Percentiles rank a stretch among this genome's conserved stretches.
Conservation (phyloP, 768 basidiomycete genomes). For the Podaxis pistillaris region DNA sequence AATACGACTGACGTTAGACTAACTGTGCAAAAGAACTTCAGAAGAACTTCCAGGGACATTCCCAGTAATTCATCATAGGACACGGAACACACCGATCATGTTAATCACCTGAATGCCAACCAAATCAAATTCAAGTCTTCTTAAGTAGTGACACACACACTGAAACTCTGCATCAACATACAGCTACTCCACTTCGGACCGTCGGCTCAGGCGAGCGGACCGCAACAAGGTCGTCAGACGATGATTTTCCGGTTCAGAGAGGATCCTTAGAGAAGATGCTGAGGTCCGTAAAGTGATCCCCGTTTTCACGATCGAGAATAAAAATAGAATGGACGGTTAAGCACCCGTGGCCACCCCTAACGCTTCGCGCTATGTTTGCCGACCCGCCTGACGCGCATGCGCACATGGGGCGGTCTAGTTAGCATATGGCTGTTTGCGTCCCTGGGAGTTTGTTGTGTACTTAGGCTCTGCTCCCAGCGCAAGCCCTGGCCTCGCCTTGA, state of each 20-base stretch:
- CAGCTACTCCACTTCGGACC: not conserved
- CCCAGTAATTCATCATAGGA: too few relatives aligned
- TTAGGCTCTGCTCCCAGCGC: not conserved
- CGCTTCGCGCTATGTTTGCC: not conserved
- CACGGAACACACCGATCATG: too few relatives aligned
- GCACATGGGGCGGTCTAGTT: conserved; percentile 1
- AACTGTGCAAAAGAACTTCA: not conserved
- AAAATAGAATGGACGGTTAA: not conserved
- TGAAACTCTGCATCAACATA: not conserved
- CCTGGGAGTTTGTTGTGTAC: not conserved
- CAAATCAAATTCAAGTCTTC: too few relatives aligned
- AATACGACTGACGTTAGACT: not conserved
- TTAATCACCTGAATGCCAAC: too few relatives aligned
- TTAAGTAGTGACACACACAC: too few relatives aligned
- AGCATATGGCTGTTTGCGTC: not conserved
- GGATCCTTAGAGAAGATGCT: not conserved
- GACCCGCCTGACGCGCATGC: conserved; percentile 1
- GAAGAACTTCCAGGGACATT: too few relatives aligned
- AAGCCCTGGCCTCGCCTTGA: not conserved
- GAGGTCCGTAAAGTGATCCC: not conserved
- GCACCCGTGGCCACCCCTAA: not conserved
- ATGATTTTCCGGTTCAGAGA: too few relatives aligned
- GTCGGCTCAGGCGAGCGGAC: not conserved
- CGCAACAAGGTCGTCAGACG: not conserved
- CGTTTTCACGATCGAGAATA: not conserved